Base-by-base conservation (phyloP, 208 protist genomes). In the Wallacemonas collosoma region DNA sequence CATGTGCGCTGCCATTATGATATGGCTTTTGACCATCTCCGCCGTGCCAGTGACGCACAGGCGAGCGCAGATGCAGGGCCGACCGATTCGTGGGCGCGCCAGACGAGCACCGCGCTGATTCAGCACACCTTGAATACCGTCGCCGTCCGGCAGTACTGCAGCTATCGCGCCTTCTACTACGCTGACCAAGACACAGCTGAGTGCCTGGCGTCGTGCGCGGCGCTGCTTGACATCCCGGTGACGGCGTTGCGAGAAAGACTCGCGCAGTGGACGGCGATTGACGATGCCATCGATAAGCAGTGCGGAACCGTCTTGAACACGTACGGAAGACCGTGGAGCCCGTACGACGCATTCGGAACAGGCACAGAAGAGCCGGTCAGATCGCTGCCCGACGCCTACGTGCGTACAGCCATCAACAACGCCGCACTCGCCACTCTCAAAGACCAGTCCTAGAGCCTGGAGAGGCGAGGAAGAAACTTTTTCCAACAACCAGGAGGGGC, bases 91-190 rank as follows among this genome's bases (percentile, higher is more conserved):
- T 36, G 26, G n/a, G 9, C 7, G 53, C 14, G 6, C 6, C 26
- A 9, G 40, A 65, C 60, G 3, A 65, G 15, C n/a, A 6, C 36
- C 14, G 60, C 60, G 7, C 40, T 65, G 11, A 39, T 65, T 6
- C 6, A 6, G 60, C 40, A 65, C 60, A 65, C 60, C 4, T 4
- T 50, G 60, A 17, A 65, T 41, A 53, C 41, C 12, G 1, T 65
- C n/a, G 60, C 60, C 15, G n/a, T 65, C n/a, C 60, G 60, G 11
- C 12, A 53, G 40, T 65, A 65, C 60, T 65, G 60, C 41, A 65
- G 60, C 43, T 38, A 65, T 8, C 60, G 60, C 60, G 38, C 60
- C 5, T 36, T 44, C 50, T 44, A 1, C 15, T 48, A 26, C 39
- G 40, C 15, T 6, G 60, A 65, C 11, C 8, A 65, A 41, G 60